Percentiles rank a stretch among this genome's conserved stretches.
Evolutionary conservation across 306 rosid species (phyloP).

Genomic region (Acacia acuminata): DNA sequence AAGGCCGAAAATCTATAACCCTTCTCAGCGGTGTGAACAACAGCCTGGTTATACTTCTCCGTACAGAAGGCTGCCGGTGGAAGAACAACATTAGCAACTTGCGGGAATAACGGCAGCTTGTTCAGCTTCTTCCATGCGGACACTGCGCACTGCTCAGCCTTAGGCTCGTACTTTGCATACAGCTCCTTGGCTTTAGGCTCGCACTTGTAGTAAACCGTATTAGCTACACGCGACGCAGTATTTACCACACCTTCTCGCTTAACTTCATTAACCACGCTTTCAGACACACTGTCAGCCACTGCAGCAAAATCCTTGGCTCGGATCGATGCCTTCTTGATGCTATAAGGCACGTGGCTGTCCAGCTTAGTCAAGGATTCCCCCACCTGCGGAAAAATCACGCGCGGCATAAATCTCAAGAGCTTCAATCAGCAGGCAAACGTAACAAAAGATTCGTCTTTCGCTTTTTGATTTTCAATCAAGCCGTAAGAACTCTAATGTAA

Average conservation of each 20-base stretch:
- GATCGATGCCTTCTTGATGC: slow-evolving; percentile 66
- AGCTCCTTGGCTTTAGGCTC: slow-evolving; percentile 10
- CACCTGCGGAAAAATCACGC: slow-evolving; percentile 26
- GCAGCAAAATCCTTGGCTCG: slow-evolving; percentile 54
- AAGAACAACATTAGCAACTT: slow-evolving; percentile 43
- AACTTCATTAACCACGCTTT: slow-evolving; percentile 55
- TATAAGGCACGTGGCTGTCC: slow-evolving; percentile 66
- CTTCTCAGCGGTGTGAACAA: slow-evolving; percentile 37
- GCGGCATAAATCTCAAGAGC: not conserved
- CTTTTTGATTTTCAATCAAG: not conserved
- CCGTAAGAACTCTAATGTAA: not conserved
- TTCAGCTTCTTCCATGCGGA: slow-evolving; percentile 48
- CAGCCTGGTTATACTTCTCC: slow-evolving; percentile 48
- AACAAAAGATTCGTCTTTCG: not conserved
- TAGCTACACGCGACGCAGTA: slow-evolving; percentile 56
- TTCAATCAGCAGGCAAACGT: not conserved
- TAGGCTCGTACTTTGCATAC: slow-evolving; percentile 58
- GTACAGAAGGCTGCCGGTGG: slow-evolving; percentile 47
- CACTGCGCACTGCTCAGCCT: slow-evolving; percentile 50
- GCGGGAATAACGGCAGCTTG: slow-evolving; percentile 77
- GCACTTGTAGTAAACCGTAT: slow-evolving; percentile 51
- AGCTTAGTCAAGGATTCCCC: slow-evolving; percentile 65
- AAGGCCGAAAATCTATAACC: slow-evolving; percentile 45
- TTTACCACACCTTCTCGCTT: slow-evolving; percentile 64
- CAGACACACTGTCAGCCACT: slow-evolving; percentile 44